Evolutionary conservation across 257 asterid species (phyloP).

Genomic region (Ehretia macrophylla): DNA sequence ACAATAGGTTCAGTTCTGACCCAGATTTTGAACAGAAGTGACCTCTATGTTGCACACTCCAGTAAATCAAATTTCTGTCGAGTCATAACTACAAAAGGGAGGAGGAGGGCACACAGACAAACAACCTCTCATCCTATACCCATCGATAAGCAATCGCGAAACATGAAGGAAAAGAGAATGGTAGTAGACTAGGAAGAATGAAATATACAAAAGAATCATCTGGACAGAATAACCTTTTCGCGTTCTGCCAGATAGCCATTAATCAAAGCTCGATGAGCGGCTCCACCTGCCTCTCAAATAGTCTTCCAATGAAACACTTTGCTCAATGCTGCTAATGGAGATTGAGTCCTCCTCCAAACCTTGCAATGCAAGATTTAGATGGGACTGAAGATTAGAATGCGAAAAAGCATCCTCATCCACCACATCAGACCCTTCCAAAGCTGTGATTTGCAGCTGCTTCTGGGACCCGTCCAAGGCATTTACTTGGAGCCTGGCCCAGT

Average conservation of each 20-base stretch:
- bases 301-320: conserved; percentile 64
- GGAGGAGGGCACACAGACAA: conserved; percentile 80
- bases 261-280: conserved; percentile 90
- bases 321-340: conserved; percentile 84
- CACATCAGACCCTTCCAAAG: conserved; percentile 42
- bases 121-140: conserved; percentile 92
- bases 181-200: background rate
- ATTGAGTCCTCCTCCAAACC: conserved; percentile 69
- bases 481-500: conserved; percentile 79
- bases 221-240: conserved; percentile 9
- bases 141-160: conserved; percentile 8
- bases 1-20: conserved; percentile 14
- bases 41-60: conserved; percentile 14
- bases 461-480: conserved; percentile 42
- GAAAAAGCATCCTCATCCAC: conserved; percentile 63
- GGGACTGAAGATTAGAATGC: conserved; percentile 60
- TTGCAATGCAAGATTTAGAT: conserved; percentile 77
- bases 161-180: background rate
- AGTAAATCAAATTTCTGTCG: conserved; percentile 17
- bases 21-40: conserved; percentile 19
- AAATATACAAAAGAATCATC: conserved; percentile 18
- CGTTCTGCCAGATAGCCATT: conserved; percentile 18
- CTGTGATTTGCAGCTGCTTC: conserved; percentile 14
- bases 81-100: conserved; percentile 41
- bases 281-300: conserved; percentile 82